Percentiles rank a stretch among this genome's conserved stretches.
phyloP scores from a whole-genome alignment of 257 asterid species.

The Ligustrum vulgare region DNA sequence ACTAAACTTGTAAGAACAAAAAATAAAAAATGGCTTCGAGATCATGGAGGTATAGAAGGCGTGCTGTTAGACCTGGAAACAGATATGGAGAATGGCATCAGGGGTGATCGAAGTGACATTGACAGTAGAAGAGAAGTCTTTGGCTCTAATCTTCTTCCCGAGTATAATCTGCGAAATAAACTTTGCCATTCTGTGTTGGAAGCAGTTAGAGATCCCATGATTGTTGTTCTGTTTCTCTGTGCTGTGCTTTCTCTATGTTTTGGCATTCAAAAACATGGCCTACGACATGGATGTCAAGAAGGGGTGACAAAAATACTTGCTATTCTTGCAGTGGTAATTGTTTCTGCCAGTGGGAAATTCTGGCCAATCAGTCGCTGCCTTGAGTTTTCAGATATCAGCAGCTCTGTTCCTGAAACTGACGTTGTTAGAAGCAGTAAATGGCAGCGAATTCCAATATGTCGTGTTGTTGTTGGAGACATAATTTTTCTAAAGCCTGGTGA shows the following conservation, averaged over 20 bases:
- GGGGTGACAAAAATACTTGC: slow-evolving; percentile 47
- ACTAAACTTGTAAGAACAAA: slow-evolving; percentile 5
- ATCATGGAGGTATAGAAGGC: slow-evolving; percentile 26
- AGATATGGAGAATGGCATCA: slow-evolving; percentile 21
- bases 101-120: slow-evolving; percentile 1
- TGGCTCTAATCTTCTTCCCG: neutral
- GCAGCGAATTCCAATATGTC: slow-evolving; percentile 33
- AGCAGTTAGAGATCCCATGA: slow-evolving; percentile 36
- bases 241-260: slow-evolving; percentile 42
- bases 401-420: slow-evolving; percentile 30
- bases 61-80: slow-evolving; percentile 19
- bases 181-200: slow-evolving; percentile 32
- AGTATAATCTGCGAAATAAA: slow-evolving; percentile 3
- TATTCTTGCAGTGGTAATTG: slow-evolving; percentile 35
- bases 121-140: slow-evolving; percentile 1
- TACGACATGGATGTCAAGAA: slow-evolving; percentile 43
- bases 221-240: slow-evolving; percentile 32
- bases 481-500: slow-evolving; percentile 49
- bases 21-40: slow-evolving; percentile 17
- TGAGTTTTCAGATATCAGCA: slow-evolving; percentile 33
- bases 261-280: slow-evolving; percentile 42
- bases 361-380: slow-evolving; percentile 38
- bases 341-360: slow-evolving; percentile 37
- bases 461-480: slow-evolving; percentile 48
- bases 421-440: slow-evolving; percentile 40